Conservation (phyloP, 78 protist species). For the Trichosphaerium sp. region DNA sequence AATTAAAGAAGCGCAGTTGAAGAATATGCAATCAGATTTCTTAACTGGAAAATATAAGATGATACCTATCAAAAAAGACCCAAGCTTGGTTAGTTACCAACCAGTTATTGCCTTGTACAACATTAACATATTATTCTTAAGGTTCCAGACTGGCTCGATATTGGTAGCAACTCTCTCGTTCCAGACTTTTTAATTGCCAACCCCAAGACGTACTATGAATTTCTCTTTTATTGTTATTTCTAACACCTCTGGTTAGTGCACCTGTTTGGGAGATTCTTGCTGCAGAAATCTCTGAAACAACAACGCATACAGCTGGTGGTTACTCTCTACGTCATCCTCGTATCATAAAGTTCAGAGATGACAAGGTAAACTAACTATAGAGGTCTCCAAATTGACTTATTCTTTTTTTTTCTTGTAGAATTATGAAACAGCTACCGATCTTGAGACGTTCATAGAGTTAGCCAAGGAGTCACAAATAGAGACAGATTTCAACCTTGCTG, state of each 20-base stretch:
- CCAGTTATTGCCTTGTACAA: too few relatives aligned
- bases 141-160: slow-evolving; percentile 54
- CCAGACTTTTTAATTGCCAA: slow-evolving; percentile 58
- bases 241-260: not conserved
- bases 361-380: slow-evolving; percentile 42
- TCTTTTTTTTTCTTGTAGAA: too few relatives aligned
- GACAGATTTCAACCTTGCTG: slow-evolving; percentile 2
- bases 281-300: slow-evolving; percentile 50
- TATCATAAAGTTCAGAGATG: slow-evolving; percentile 22
- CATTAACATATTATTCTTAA: too few relatives aligned
- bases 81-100: too few relatives aligned
- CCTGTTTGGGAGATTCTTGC: slow-evolving; percentile 58
- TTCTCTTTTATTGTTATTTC: not conserved
- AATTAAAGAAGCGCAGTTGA: slow-evolving; percentile 26
- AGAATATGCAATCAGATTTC: slow-evolving; percentile 10
- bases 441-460: slow-evolving; percentile 10
- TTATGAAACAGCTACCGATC: slow-evolving; percentile 25
- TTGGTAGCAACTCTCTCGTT: not conserved
- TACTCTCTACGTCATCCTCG: slow-evolving; percentile 67
- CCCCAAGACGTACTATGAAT: slow-evolving; percentile 22
- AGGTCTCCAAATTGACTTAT: too few relatives aligned
- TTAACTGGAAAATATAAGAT: slow-evolving; percentile 3
- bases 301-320: slow-evolving; percentile 50
- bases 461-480: slow-evolving; percentile 27
- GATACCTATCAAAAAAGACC: slow-evolving; percentile 17